phyloP scores from a whole-genome alignment of 2,329 filamentous ascomycete genomes.

The Fusarium newnesense region DNA sequence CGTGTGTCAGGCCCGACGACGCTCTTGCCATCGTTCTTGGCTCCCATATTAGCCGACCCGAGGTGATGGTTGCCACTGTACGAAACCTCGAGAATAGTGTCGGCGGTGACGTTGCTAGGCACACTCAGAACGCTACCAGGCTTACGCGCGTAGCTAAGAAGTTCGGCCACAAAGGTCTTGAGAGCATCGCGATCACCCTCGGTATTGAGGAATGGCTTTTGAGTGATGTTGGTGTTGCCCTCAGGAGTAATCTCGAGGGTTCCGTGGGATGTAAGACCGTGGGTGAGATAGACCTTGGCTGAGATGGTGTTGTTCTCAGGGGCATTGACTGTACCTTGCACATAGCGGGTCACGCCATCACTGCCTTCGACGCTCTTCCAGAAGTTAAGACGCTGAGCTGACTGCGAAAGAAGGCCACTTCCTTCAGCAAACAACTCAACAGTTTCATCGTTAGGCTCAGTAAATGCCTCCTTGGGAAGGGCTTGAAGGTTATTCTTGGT shows the following conservation, averaged over 20 bases:
- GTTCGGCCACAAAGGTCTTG: constrained; percentile 38
- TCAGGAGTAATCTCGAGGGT: constrained; percentile 53
- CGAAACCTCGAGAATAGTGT: constrained; percentile 37
- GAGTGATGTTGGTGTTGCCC: constrained; percentile 54
- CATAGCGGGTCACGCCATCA: constrained; percentile 49
- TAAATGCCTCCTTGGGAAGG: constrained; percentile 41
- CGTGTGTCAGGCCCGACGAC: constrained; percentile 48
- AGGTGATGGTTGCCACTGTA: constrained; percentile 46
- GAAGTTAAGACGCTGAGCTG: constrained; percentile 57
- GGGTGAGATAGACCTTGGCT: constrained; percentile 61
- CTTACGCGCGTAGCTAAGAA: constrained; percentile 41
- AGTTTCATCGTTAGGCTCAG: constrained; percentile 36
- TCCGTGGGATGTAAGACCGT: constrained; percentile 59
- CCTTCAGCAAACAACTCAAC: constrained; percentile 49
- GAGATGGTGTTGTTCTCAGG: constrained; percentile 56
- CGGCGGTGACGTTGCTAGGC: constrained; percentile 37
- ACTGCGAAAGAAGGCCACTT: constrained; percentile 56
- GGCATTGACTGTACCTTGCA: constrained; percentile 58
- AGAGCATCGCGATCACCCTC: constrained; percentile 45
- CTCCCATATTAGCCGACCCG: constrained; percentile 47
- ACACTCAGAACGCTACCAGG: constrained; percentile 36
- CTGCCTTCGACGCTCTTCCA: constrained; percentile 56
- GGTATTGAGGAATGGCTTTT: constrained; percentile 49
- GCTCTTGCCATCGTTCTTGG: constrained; percentile 44
- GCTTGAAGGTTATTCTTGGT: constrained; percentile 40